phyloP scores from a whole-genome alignment of 257 asterid genomes.

The Nicotiana tabacum region DNA sequence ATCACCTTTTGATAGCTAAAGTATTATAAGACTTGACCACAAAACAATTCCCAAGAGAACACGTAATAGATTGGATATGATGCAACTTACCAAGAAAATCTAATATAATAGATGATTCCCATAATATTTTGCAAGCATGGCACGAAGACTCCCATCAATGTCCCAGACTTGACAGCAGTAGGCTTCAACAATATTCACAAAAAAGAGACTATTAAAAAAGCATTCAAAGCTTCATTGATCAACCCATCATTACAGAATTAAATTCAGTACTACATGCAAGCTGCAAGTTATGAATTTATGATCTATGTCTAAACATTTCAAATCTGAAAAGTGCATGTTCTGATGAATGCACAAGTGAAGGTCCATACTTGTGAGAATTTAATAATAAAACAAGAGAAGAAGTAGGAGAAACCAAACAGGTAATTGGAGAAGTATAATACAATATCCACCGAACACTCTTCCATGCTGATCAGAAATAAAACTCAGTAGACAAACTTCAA shows the following conservation, averaged over 20 bases:
- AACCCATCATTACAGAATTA: neutral
- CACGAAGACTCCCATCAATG: constrained; percentile 98
- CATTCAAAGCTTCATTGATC: constrained; percentile 1
- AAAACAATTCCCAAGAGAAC: neutral
- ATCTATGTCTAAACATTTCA: neutral
- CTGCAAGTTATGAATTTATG: constrained; percentile 2
- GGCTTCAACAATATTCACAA: constrained; percentile 38
- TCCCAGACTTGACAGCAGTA: constrained; percentile 67
- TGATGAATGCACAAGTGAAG: neutral
- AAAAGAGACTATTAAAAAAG: neutral
- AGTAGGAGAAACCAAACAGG: neutral
- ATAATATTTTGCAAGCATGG: constrained; percentile 96
- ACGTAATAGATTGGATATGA: neutral
- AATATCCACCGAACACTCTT: neutral
- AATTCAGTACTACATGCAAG: neutral
- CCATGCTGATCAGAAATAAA: neutral
- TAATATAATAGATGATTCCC: constrained; percentile 94
- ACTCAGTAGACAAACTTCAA: neutral
- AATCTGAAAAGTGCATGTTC: constrained; percentile 7
- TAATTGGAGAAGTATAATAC: neutral
- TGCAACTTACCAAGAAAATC: constrained; percentile 80
- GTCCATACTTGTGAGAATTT: neutral
- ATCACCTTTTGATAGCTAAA: constrained; percentile 2
- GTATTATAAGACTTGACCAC: neutral
- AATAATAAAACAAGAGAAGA: neutral